Conservation (phyloP, 306 rosid genomes). For the Ceratonia siliqua region DNA sequence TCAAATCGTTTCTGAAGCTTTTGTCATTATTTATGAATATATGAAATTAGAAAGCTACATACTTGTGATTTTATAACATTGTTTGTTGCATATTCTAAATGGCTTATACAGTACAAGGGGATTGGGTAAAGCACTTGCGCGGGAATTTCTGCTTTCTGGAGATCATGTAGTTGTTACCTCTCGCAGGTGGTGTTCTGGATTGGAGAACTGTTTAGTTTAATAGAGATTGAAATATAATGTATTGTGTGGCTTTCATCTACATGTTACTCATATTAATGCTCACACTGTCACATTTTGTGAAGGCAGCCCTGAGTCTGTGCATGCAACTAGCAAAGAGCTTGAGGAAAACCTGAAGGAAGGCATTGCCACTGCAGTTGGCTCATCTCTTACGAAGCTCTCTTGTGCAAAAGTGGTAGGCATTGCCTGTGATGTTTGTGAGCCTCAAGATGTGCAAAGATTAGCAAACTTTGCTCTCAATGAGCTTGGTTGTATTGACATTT, state of each 20-base stretch:
- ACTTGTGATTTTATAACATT: conserved; percentile 2
- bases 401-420: conserved; percentile 84
- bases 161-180: conserved; percentile 86
- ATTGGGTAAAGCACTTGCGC: conserved; percentile 92
- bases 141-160: conserved; percentile 92
- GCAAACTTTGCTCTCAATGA: conserved; percentile 64
- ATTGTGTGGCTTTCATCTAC: conserved; percentile 24
- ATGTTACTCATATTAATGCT: conserved; percentile 35
- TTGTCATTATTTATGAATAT: conserved; percentile 5
- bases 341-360: conserved; percentile 84
- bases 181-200: conserved; percentile 69
- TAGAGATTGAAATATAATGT: not conserved
- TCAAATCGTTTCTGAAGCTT: not conserved
- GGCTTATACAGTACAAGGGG: conserved; percentile 81
- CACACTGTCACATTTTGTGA: conserved; percentile 36
- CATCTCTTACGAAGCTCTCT: conserved; percentile 54
- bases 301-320: conserved; percentile 80
- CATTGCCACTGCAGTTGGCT: conserved; percentile 53
- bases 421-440: conserved; percentile 82
- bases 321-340: conserved; percentile 73
- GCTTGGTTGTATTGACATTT: conserved; percentile 80
- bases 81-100: conserved; percentile 35
- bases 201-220: conserved; percentile 10
- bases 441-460: conserved; percentile 70
- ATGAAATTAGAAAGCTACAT: conserved; percentile 6